Evolutionary conservation across 768 basidiomycete genomes (phyloP).

Genomic region (Leccinum aurantiacum): DNA sequence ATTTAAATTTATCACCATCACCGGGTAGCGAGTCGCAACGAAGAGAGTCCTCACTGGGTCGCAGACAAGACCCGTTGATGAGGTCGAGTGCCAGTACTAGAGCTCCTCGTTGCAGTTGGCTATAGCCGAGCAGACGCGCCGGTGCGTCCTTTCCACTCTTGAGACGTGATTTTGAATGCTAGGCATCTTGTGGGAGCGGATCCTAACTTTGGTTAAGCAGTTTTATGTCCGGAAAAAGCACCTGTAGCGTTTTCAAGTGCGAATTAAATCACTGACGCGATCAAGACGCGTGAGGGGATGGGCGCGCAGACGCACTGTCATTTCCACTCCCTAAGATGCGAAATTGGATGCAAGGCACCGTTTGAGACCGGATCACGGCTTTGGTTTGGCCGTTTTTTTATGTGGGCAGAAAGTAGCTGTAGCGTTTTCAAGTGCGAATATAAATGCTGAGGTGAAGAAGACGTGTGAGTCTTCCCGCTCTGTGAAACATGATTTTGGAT

Average conservation of each 20-base stretch:
- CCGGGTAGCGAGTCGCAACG: too few species aligned
- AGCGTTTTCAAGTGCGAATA: conserved; percentile 68
- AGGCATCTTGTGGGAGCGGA: too few species aligned
- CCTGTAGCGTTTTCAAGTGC: conserved; percentile 66
- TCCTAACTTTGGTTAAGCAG: too few species aligned
- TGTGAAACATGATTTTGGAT: conserved; percentile 41
- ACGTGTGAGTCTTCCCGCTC: conserved; percentile 29
- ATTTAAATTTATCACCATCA: too few species aligned
- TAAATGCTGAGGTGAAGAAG: conserved; percentile 24
- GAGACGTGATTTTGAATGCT: too few species aligned
- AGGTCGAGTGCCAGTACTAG: too few species aligned
- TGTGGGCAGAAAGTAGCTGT: conserved; percentile 82
- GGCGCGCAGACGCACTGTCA: conserved; percentile 40
- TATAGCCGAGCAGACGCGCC: too few species aligned
- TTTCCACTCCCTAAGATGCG: conserved; percentile 36
- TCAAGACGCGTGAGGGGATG: conserved; percentile 1
- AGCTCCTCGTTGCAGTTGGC: too few species aligned
- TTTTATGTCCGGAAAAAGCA: conserved; percentile 87
- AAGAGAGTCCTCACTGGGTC: too few species aligned
- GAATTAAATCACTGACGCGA: conserved; percentile 44
- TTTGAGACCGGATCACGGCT: conserved; percentile 49
- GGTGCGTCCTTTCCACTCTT: too few species aligned
- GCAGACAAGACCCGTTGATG: too few species aligned
- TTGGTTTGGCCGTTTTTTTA: conserved; percentile 62
- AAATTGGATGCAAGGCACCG: conserved; percentile 44